Conservation (phyloP, 2,329 filamentous ascomycete genomes). For the Arthrobotrys conoides region DNA sequence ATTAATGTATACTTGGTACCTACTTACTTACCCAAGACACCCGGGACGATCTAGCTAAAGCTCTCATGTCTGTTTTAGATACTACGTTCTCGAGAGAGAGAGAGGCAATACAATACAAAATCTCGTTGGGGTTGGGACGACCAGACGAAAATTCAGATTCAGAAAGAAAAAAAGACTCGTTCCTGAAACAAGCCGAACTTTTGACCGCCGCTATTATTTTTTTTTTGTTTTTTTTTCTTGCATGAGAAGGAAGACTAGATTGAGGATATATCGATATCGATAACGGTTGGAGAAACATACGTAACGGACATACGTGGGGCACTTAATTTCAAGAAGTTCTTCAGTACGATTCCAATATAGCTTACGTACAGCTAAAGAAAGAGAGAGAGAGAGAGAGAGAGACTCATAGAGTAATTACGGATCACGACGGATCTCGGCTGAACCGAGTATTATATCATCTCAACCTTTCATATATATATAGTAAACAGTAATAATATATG, state of each 20-base stretch:
- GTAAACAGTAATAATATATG: no score
- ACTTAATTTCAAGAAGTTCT: no score
- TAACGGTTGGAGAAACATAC: background rate
- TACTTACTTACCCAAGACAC: no score
- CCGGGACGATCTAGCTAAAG: background rate
- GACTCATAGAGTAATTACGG: background rate
- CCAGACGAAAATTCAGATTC: constrained; percentile 1
- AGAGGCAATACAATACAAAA: background rate
- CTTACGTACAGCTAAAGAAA: no score
- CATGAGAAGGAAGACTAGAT: no score
- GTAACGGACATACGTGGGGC: background rate
- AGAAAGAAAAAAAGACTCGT: background rate
- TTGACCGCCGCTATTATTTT: background rate
- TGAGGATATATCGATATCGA: constrained; percentile 15
- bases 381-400: no score
- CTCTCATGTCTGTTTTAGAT: background rate
- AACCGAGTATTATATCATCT: background rate
- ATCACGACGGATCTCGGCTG: constrained; percentile 15
- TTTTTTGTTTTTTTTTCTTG: background rate
- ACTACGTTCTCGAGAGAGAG: background rate
- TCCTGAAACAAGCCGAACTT: constrained; percentile 25
- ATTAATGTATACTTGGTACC: background rate
- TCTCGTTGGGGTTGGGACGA: constrained; percentile 30
- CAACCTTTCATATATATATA: background rate
- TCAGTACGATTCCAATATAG: no score